Base-by-base conservation (phyloP, 495 filamentous ascomycete species). In the Neurospora sublineolata region DNA sequence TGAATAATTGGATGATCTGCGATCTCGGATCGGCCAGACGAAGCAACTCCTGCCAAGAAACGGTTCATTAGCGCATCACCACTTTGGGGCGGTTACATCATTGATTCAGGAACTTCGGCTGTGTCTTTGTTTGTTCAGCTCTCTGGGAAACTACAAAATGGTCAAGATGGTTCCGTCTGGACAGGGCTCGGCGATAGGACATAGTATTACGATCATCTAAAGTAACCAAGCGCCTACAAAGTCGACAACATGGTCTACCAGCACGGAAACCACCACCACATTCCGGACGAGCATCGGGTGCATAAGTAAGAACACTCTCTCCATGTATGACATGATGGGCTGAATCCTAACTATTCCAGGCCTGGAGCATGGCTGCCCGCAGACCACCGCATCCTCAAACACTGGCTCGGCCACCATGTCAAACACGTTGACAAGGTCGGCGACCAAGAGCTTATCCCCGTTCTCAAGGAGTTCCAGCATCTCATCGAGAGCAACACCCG, bases 321-420 rank as follows among this genome's bases (percentile, higher is more conserved):
- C 68, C 33, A 33, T 33, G 33, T 33, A 33, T 33, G 33, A 42
- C 6, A 23, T 11, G 7, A 14, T n/a, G 10, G 7, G 10, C 33
- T 27, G 5, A 14, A 5, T 16, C 11, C 73, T 74, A 72, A 79
- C 60, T 20, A 37, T 12, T 1, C 10, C 60, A 87, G 86, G 46
- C 77, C 75, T 37, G 86, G 86, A 9, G 74, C 71, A 52, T 89
- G 87, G 87, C 81, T 88, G 16, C 86, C 87, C 1, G 76, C 81
- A 0, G 86, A 89, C 76, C 79, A 85, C 72, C 84, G 85, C 27
- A 74, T 87, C 20, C 82, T 86, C 64, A 76, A 76, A 42, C 79
- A 82, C 76, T 89, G 85, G 86, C 79, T 88, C 27, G 73, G 75
- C 14, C 79, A 79, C 18, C 76, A 79, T 37, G 79, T 87, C 69